These are phyloP conservation scores for Aquilaria agallochum DNA, from an alignment of 441 rosid genomes.

Conservation along the genomic window DNA sequence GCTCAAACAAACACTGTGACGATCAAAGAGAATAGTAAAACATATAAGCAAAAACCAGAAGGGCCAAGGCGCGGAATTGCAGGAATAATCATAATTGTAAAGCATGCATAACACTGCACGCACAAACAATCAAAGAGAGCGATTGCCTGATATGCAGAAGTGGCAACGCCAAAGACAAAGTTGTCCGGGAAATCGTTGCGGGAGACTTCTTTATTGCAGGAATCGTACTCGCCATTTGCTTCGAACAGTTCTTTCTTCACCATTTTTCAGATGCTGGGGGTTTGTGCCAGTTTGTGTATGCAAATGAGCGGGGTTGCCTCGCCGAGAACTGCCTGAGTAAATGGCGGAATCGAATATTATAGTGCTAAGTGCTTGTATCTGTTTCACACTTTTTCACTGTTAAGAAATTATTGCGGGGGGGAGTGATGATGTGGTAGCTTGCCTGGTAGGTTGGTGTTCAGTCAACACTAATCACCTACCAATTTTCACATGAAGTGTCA, in stretches of 20 bases:
- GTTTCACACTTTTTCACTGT: too few species aligned
- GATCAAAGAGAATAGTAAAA: neutral
- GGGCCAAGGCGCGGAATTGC: neutral
- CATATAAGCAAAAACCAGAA: neutral
- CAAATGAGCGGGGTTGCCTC: too few species aligned
- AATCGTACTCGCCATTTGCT: constrained; percentile 20
- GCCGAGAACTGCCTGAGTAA: too few species aligned
- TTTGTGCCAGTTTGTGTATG: too few species aligned
- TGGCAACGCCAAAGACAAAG: constrained; percentile 79
- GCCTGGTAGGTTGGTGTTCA: too few species aligned
- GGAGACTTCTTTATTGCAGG: constrained; percentile 18
- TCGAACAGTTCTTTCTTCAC: constrained; percentile 16
- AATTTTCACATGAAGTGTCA: too few species aligned
- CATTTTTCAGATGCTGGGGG: neutral
- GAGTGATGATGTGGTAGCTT: too few species aligned
- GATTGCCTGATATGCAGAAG: constrained; percentile 81
- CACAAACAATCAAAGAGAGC: neutral
- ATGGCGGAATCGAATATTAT: too few species aligned
- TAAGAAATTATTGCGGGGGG: too few species aligned
- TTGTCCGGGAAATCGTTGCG: constrained; percentile 62
- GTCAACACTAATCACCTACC: too few species aligned
- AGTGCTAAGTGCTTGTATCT: too few species aligned
- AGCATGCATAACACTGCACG: neutral
- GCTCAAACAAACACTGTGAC: neutral
- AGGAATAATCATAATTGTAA: constrained; percentile 3